Evolutionary conservation across 805 yeast species (phyloP), one percentile per base, ranked within the genome.

Genomic region (Candida pseudoglaebosa): DNA sequence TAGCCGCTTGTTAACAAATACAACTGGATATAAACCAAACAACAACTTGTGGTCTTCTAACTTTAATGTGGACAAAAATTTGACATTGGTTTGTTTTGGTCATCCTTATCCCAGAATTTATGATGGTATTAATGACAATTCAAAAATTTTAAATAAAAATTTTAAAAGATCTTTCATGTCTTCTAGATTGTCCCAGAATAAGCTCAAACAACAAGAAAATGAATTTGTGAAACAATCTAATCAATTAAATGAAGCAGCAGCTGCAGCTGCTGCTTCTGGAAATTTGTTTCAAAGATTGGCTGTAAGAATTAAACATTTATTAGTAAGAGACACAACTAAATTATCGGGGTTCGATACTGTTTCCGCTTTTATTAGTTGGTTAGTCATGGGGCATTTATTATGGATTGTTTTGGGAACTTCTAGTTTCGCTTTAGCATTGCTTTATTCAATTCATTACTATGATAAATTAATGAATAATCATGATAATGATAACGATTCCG

Each of bases 341-440:
- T 74, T 77, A 8, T 70, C 73, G 42, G 65, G 75, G 21, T 48
- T 67, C 12, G 79, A 75, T 47, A 80, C 75, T 41, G 53, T 74
- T 13, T 71, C 77, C 2, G 80, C 82, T 1, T 72, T 77, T 48
- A 60, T 71, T 7, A 75, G 80, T 4, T 77, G 79, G 79, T 53
- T 75, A 9, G 64, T 77, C 21, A 73, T 77, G 78, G 82, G 81
- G 1, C 72, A 76, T 47, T 56, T 75, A 15, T 52, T 77, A 26
- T 76, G 80, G 80, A 61, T 77, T 13, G 52, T 75, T 10, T 57
- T 77, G 39, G 82, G 82, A 3, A 77, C 82, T 2, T 77, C 82
- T 6, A 77, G 81, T 1, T 77, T 76, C 50, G 70, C 69, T 6
- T 69, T 78, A 26, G 61, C 67, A 22, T 44, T 70, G 5, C 62